Evolutionary conservation across 2,329 filamentous ascomycete species (phyloP).

Genomic region (Epichloe brachyelytri): DNA sequence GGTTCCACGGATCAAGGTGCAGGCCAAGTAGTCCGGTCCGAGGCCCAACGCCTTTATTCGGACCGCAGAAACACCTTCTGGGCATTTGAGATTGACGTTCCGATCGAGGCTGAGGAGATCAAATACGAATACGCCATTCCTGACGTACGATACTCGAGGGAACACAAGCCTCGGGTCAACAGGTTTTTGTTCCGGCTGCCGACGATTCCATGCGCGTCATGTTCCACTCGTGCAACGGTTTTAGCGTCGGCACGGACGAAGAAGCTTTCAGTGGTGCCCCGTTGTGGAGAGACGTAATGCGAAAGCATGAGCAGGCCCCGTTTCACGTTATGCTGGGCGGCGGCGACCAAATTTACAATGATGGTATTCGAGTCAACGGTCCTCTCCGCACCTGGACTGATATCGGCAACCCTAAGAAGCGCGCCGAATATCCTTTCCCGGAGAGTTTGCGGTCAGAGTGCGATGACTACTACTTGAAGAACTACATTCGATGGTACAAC

Average conservation of each 20-base stretch:
- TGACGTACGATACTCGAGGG: constrained; percentile 47
- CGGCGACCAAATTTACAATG: constrained; percentile 94
- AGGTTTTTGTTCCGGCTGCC: constrained; percentile 75
- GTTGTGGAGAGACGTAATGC: constrained; percentile 86
- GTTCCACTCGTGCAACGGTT: constrained; percentile 98
- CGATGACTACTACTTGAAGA: constrained; percentile 82
- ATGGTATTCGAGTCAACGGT: constrained; percentile 74
- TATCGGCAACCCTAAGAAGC: constrained; percentile 71
- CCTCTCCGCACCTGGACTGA: constrained; percentile 73
- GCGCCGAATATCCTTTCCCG: constrained; percentile 66
- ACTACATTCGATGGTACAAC: constrained; percentile 76
- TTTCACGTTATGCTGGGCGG: constrained; percentile 95
- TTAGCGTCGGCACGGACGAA: constrained; percentile 77
- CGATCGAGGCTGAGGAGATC: constrained; percentile 56
- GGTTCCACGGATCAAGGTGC: constrained; percentile 10
- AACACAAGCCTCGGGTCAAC: constrained; percentile 45
- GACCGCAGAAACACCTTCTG: constrained; percentile 70
- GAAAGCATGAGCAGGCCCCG: constrained; percentile 63
- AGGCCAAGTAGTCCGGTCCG: constrained; percentile 29
- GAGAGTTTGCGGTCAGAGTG: constrained; percentile 68
- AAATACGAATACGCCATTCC: constrained; percentile 69
- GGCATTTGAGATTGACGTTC: constrained; percentile 73
- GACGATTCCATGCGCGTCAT: constrained; percentile 92
- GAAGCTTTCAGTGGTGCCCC: constrained; percentile 81
- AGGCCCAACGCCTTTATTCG: constrained; percentile 46